phyloP scores from a whole-genome alignment of 139 green algal species.

The Chlamydomonas sphaeroides region DNA sequence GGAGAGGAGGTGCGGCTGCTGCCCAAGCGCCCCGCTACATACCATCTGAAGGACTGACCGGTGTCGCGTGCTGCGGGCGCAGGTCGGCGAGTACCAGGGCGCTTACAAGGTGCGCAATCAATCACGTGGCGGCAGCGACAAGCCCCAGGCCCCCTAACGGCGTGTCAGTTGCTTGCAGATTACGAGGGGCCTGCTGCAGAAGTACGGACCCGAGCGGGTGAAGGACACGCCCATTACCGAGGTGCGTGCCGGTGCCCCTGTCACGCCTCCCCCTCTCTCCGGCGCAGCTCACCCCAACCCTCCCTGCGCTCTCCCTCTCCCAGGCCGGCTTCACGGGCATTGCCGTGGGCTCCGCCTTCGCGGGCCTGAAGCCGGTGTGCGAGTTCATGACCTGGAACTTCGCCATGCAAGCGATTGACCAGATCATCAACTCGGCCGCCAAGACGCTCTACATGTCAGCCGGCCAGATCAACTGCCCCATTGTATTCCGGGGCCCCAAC shows the following conservation, averaged over 20 bases:
- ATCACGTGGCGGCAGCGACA: background rate
- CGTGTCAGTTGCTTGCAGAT: too few species aligned
- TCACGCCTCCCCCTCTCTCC: too few species aligned
- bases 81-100: constrained; percentile 97
- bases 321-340: constrained; percentile 98
- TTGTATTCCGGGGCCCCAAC: constrained; percentile 99
- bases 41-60: too few species aligned
- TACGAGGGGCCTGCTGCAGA: constrained; percentile 92
- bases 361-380: constrained; percentile 90
- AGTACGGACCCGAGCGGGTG: constrained; percentile 95
- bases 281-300: too few species aligned
- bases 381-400: constrained; percentile 99
- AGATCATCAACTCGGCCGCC: constrained; percentile 98
- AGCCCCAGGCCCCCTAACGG: too few species aligned
- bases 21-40: too few species aligned
- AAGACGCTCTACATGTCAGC: constrained; percentile 99
- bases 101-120: constrained; percentile 90
- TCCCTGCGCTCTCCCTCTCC: too few species aligned
- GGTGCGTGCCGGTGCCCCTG: constrained; percentile 61
- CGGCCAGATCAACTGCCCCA: constrained; percentile 90
- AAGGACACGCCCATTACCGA: constrained; percentile 99
- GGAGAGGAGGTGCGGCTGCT: constrained; percentile 94
- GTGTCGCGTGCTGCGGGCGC: background rate
- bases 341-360: constrained; percentile 91
- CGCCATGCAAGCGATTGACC: constrained; percentile 98